Conservation (phyloP, 2,329 filamentous ascomycete genomes). For the Aspergillus persii region DNA sequence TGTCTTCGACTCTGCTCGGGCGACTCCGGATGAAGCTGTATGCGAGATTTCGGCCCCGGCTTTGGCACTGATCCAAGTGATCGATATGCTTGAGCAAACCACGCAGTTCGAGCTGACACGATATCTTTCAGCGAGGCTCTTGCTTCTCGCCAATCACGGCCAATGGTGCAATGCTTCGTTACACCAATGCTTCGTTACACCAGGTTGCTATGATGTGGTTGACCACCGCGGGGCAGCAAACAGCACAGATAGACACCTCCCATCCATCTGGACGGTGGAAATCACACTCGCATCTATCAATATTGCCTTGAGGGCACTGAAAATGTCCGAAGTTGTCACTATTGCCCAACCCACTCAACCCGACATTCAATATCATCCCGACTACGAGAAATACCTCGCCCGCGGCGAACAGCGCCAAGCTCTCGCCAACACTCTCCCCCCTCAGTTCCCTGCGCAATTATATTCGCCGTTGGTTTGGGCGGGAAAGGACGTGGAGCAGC, state of each 20-base stretch:
- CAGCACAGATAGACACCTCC: background rate
- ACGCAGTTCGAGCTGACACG: too few species aligned
- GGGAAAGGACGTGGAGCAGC: constrained; percentile 35
- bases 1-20: too few species aligned
- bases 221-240: background rate
- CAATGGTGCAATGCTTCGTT: constrained; percentile 5
- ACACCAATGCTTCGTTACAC: background rate
- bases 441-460: constrained; percentile 42
- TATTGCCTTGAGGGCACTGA: background rate
- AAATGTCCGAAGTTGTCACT: constrained; percentile 1
- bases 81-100: too few species aligned
- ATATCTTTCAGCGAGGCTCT: background rate
- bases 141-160: background rate
- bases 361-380: constrained; percentile 31
- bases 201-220: constrained; percentile 1
- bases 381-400: constrained; percentile 26
- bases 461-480: constrained; percentile 49
- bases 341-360: constrained; percentile 27
- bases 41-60: too few species aligned
- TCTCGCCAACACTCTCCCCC: constrained; percentile 31
- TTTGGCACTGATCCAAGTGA: too few species aligned
- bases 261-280: too few species aligned
- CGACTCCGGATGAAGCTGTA: too few species aligned
- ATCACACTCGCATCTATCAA: too few species aligned
- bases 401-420: constrained; percentile 19